Conservation (phyloP, 768 basidiomycete genomes). For the Leccinum longicurvipes region DNA sequence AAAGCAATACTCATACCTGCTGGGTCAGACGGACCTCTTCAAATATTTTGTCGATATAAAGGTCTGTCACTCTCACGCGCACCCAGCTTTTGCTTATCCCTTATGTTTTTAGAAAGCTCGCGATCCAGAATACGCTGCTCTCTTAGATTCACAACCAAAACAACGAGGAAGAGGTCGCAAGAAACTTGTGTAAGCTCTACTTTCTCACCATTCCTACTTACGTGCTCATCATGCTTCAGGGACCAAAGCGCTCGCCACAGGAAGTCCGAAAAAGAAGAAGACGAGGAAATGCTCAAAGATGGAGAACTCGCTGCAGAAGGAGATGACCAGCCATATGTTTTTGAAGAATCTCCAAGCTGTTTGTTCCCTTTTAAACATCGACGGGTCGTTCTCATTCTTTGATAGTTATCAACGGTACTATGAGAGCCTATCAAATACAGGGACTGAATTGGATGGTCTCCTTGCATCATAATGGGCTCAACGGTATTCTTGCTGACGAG, state of each 20-base stretch:
- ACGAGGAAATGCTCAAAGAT: slow-evolving; percentile 90
- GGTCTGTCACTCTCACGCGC: slow-evolving; percentile 38
- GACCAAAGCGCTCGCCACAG: slow-evolving; percentile 80
- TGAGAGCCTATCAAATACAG: slow-evolving; percentile 94
- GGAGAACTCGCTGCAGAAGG: slow-evolving; percentile 77
- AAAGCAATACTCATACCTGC: slow-evolving; percentile 95
- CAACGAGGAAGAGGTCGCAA: slow-evolving; percentile 83
- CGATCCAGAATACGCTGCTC: slow-evolving; percentile 88
- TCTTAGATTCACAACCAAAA: slow-evolving; percentile 85
- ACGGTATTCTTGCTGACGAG: slow-evolving; percentile 96
- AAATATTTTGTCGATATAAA: slow-evolving; percentile 98
- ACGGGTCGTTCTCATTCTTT: slow-evolving; percentile 3
- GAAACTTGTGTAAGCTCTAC: slow-evolving; percentile 60
- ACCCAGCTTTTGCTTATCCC: not conserved
- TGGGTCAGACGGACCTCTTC: slow-evolving; percentile 97
- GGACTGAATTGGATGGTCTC: slow-evolving; percentile 98
- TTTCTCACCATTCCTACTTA: not conserved
- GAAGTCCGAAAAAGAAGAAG: slow-evolving; percentile 98
- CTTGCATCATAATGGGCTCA: slow-evolving; percentile 92
- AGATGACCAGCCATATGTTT: slow-evolving; percentile 89
- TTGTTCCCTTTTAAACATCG: slow-evolving; percentile 12
- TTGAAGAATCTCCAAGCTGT: slow-evolving; percentile 94
- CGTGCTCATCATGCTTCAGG: slow-evolving; percentile 36
- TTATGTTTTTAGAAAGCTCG: slow-evolving; percentile 60
- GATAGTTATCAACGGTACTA: slow-evolving; percentile 80